Conservation (phyloP, 2,329 filamentous ascomycete species). For the Verticillium albo-atrum region DNA sequence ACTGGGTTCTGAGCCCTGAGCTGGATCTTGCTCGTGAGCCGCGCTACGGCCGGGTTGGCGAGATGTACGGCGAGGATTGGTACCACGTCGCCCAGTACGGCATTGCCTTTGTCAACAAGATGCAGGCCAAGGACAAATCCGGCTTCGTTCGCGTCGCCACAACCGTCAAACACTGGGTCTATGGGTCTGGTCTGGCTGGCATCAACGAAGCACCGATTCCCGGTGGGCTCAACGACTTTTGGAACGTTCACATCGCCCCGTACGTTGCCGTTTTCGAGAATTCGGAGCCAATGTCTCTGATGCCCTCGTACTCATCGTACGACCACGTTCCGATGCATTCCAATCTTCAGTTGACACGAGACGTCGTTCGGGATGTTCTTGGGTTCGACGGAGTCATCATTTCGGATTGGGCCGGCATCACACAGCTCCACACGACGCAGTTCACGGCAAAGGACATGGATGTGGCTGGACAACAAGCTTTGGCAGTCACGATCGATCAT, state of each 20-base stretch:
- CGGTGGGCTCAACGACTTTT: constrained; percentile 26
- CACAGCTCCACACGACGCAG: constrained; percentile 19
- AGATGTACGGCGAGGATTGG: constrained; percentile 24
- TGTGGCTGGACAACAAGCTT: constrained; percentile 20
- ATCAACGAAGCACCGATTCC: constrained; percentile 26
- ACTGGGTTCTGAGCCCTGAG: constrained; percentile 27
- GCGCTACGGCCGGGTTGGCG: constrained; percentile 15
- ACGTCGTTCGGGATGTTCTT: constrained; percentile 17
- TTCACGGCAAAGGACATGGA: constrained; percentile 18
- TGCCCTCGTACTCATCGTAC: constrained; percentile 25
- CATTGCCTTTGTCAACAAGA: constrained; percentile 24
- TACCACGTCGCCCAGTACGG: constrained; percentile 25
- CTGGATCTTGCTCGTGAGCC: constrained; percentile 26
- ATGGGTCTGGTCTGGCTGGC: constrained; percentile 22
- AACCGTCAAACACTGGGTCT: constrained; percentile 31
- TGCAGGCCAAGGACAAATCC: constrained; percentile 25
- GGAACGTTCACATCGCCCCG: constrained; percentile 23
- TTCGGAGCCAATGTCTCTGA: constrained; percentile 19
- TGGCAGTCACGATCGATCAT: constrained; percentile 19
- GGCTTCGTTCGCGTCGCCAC: constrained; percentile 27
- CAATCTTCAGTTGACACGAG: constrained; percentile 23
- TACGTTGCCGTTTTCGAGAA: constrained; percentile 23
- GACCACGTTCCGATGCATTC: constrained; percentile 24
- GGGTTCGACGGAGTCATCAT: constrained; percentile 28
- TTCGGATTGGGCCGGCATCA: constrained; percentile 23